These are phyloP conservation scores for Fragaria nilgerrensis DNA, from an alignment of 306 rosid genomes.

Conservation along the genomic window DNA sequence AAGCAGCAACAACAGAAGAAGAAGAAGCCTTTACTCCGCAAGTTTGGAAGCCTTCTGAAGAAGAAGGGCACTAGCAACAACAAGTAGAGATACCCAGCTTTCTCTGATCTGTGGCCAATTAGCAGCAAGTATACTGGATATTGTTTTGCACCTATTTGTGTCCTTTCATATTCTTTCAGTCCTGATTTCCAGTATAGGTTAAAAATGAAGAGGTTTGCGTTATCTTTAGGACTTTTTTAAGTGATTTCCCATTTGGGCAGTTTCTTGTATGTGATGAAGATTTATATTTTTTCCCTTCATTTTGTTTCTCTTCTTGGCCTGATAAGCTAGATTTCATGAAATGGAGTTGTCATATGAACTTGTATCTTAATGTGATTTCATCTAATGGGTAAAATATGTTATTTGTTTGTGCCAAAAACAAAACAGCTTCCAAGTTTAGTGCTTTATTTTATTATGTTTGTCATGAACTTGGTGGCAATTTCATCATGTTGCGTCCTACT, in stretches of 20 bases:
- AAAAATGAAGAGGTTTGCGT: slow-evolving; percentile 66
- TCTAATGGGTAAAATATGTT: slow-evolving; percentile 11
- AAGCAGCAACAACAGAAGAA: slow-evolving; percentile 75
- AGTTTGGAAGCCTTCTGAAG: slow-evolving; percentile 92
- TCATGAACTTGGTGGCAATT: not conserved
- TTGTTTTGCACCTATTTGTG: slow-evolving; percentile 46
- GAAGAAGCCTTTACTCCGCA: slow-evolving; percentile 85
- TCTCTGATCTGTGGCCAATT: slow-evolving; percentile 25
- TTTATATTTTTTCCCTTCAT: slow-evolving; percentile 10
- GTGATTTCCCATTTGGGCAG: slow-evolving; percentile 20
- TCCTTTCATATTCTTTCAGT: slow-evolving; percentile 44
- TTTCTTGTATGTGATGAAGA: slow-evolving; percentile 35
- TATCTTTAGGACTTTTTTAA: slow-evolving; percentile 26
- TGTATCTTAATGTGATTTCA: slow-evolving; percentile 21
- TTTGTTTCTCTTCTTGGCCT: slow-evolving; percentile 16
- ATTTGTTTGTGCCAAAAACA: not conserved
- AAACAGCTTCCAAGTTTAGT: not conserved
- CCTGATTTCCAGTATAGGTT: slow-evolving; percentile 53
- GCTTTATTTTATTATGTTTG: not conserved
- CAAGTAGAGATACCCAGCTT: slow-evolving; percentile 50
- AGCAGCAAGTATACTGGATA: slow-evolving; percentile 48
- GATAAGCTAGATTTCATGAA: slow-evolving; percentile 26
- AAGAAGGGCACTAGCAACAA: slow-evolving; percentile 72
- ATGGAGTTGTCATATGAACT: slow-evolving; percentile 28
- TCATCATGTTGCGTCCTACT: not conserved